phyloP scores from a whole-genome alignment of 768 basidiomycete species.

The Boletus eberwhitei region DNA sequence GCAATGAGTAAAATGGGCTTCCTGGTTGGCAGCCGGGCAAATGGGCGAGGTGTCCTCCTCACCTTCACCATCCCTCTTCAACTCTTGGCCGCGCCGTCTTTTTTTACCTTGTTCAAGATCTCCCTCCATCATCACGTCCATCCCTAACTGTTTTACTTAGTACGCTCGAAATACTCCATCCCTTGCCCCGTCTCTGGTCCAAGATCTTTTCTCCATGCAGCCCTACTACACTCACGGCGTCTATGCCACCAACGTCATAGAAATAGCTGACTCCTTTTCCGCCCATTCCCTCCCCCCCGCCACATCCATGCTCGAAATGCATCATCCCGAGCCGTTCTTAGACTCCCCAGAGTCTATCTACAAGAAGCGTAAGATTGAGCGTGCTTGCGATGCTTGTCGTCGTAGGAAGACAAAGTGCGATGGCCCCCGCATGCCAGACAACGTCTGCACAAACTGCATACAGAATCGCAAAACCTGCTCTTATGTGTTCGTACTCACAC shows the following conservation, averaged over 20 bases:
- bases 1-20: slow-evolving; percentile 3
- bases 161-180: slow-evolving; percentile 2
- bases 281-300: not conserved
- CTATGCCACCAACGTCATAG: slow-evolving; percentile 27
- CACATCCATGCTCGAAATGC: slow-evolving; percentile 10
- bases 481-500: slow-evolving; percentile 46
- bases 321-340: not conserved
- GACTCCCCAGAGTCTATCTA: slow-evolving; percentile 15
- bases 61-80: not conserved
- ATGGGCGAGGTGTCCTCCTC: not conserved
- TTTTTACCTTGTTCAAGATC: not conserved
- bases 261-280: slow-evolving; percentile 20
- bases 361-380: slow-evolving; percentile 47
- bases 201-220: slow-evolving; percentile 14
- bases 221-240: slow-evolving; percentile 12
- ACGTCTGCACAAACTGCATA: slow-evolving; percentile 56
- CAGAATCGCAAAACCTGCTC: slow-evolving; percentile 52
- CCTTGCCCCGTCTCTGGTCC: not conserved
- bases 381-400: slow-evolving; percentile 60
- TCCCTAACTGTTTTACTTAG: not conserved
- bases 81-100: not conserved
- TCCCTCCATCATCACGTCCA: not conserved
- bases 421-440: slow-evolving; percentile 48
- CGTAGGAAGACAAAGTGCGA: slow-evolving; percentile 60
- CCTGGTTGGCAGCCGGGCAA: not conserved